Evolutionary conservation across 1,139 yeast species (phyloP), one percentile per base, ranked within the genome.

Genomic region (Lodderomyces orthopsilosis): DNA sequence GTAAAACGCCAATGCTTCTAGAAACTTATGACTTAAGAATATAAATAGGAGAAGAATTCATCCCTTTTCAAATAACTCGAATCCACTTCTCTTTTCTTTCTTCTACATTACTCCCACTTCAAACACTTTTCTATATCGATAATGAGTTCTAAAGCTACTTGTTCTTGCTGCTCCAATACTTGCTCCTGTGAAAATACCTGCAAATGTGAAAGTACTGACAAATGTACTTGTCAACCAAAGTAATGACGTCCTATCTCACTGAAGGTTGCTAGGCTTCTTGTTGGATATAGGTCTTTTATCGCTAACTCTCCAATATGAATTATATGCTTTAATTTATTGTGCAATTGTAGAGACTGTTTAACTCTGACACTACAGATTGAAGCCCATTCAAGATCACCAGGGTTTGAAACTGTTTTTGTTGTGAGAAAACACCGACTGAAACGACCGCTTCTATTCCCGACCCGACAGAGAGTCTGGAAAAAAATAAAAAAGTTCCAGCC

Each of bases 181-280:
- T 39, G 41, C 24, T 9, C 41, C 6, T 39, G 41, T 13, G 24
- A 15, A 22, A 23, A 22, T 22, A 33, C 41, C 10, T 39, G 41
- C 22, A 17, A 39, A 33, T 39, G 41, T 32, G 37, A 19, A 22
- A 32, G 26, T 10, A 35, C 26, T 14, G 41, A 39, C 33, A 23
- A 32, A 14, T 39, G 41, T 33, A 23, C 37, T 5, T 39, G 41
- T 23, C 41, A 39, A 33, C 34, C 34, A 35, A 39, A 39, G 37
- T 39, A 39, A 39, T 8, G 6, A 7, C 3, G 22, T 13, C 10
- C 4, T 30, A 8, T 14, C 4, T 17, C 15, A 22, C 24, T 21
- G 10, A n/a, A 33, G 22, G 22, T 14, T 14, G 14, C 7, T 21
- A n/a, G 26, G 19, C 12, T 22, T 6, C 13, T 33, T 10, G 14